Conservation (phyloP, 2,329 filamentous ascomycete species). For the Colletotrichum spaethianum region DNA sequence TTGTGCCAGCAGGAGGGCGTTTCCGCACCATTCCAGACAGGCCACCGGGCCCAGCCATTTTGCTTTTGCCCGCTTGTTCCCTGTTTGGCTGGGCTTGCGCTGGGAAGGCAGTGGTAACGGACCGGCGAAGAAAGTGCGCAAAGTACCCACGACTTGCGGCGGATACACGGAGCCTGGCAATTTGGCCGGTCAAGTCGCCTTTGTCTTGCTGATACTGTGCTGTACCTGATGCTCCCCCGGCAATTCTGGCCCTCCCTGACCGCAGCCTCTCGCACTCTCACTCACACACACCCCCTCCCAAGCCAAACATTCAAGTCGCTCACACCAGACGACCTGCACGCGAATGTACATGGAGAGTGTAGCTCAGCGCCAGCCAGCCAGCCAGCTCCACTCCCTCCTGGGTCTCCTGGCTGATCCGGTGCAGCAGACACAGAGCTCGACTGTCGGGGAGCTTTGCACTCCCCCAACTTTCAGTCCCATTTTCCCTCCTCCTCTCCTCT, state of each 20-base stretch:
- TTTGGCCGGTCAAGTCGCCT: constrained; percentile 33
- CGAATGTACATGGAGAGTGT: constrained; percentile 35
- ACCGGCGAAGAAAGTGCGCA: constrained; percentile 37
- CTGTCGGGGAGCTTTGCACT: constrained; percentile 50
- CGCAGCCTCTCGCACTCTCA: constrained; percentile 19
- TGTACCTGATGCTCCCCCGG: constrained; percentile 38
- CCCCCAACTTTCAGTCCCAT: constrained; percentile 46
- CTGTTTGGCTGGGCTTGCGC: constrained; percentile 27
- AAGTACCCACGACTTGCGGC: constrained; percentile 38
- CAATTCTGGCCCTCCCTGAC: constrained; percentile 37
- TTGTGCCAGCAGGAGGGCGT: constrained; percentile 17
- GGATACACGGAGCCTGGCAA: constrained; percentile 39
- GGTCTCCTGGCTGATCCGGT: constrained; percentile 38
- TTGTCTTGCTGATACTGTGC: constrained; percentile 39
- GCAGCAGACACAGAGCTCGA: constrained; percentile 31
- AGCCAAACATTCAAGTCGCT: constrained; percentile 42
- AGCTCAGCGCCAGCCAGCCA: constrained; percentile 36
- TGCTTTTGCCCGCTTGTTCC: constrained; percentile 41
- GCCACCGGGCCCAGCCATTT: constrained; percentile 37
- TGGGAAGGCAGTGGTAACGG: constrained; percentile 27
- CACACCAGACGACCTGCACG: constrained; percentile 25
- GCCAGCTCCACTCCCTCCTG: constrained; percentile 39
- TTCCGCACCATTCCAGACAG: constrained; percentile 40
- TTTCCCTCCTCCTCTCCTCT: constrained; percentile 48
- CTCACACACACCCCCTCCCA: constrained; percentile 33